phyloP scores from a whole-genome alignment of 768 basidiomycete species.

The Naganishia vishniacii region DNA sequence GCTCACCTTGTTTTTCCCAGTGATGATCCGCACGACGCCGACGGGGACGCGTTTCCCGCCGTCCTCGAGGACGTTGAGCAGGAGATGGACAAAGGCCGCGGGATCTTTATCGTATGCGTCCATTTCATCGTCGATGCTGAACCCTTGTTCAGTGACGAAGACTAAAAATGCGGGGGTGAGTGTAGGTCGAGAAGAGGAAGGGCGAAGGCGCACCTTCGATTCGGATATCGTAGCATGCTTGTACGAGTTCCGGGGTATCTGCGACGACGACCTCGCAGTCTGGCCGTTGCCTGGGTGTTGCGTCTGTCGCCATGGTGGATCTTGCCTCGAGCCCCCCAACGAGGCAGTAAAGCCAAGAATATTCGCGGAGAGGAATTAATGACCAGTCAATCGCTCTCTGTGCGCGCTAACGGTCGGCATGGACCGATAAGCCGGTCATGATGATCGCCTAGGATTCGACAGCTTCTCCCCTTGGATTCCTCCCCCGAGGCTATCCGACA shows the following conservation, averaged over 20 bases:
- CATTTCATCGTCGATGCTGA: constrained; percentile 40
- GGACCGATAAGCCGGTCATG: no score
- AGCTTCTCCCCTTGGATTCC: no score
- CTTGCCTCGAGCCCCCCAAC: no score
- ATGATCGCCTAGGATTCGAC: no score
- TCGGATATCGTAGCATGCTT: constrained; percentile 42
- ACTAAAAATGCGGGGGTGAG: neutral
- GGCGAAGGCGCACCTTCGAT: constrained; percentile 39
- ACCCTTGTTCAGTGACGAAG: constrained; percentile 36
- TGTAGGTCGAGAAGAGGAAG: neutral
- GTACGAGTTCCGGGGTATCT: constrained; percentile 10
- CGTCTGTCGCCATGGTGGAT: neutral
- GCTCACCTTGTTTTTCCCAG: constrained; percentile 22
- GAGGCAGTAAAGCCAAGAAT: no score
- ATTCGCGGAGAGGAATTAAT: no score
- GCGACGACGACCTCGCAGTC: constrained; percentile 13
- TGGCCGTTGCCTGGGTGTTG: neutral
- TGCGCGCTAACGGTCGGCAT: no score
- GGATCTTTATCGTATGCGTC: constrained; percentile 42
- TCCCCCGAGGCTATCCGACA: no score
- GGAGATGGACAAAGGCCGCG: constrained; percentile 34
- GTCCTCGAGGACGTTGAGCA: constrained; percentile 28
- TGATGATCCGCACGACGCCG: constrained; percentile 24
- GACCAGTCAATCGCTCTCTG: no score
- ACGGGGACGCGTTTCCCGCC: constrained; percentile 16